A percentile compares a stretch with the other conserved stretches of the same genome.
These are phyloP conservation scores for Gleditsia sinensis DNA, from an alignment of 306 rosid species.

Conservation along the genomic window DNA sequence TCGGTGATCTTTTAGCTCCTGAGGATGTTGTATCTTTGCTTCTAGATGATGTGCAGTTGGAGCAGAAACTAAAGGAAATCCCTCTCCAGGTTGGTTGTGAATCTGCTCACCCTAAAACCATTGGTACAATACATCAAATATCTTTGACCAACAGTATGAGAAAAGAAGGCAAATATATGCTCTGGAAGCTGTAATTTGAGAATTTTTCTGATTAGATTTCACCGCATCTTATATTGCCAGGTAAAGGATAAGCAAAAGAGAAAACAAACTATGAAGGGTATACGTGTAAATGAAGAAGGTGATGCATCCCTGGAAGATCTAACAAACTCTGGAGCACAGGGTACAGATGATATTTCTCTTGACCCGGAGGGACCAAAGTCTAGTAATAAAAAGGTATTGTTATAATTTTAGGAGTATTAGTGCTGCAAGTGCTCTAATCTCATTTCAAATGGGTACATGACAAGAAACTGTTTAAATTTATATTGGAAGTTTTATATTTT, in stretches of 20 bases:
- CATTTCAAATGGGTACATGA: slow-evolving; percentile 8
- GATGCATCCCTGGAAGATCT: slow-evolving; percentile 90
- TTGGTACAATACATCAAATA: slow-evolving; percentile 33
- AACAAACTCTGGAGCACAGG: slow-evolving; percentile 51
- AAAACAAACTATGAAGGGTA: slow-evolving; percentile 71
- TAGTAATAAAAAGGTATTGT: slow-evolving; percentile 73
- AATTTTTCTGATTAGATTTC: slow-evolving; percentile 25
- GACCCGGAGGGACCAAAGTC: slow-evolving; percentile 71
- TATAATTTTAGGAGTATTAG: background rate
- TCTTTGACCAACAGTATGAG: background rate
- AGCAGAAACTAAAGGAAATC: slow-evolving; percentile 83
- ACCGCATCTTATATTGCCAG: slow-evolving; percentile 44
- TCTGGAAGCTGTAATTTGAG: slow-evolving; percentile 24
- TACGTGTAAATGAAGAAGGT: slow-evolving; percentile 85
- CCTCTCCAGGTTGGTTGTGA: slow-evolving; percentile 72
- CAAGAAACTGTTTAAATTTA: background rate
- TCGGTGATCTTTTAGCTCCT: slow-evolving; percentile 94
- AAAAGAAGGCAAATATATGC: background rate
- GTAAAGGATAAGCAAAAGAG: slow-evolving; percentile 83
- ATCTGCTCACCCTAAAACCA: slow-evolving; percentile 18
- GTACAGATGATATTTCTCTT: slow-evolving; percentile 55
- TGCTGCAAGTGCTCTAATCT: slow-evolving; percentile 10
- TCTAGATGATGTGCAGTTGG: slow-evolving; percentile 92
- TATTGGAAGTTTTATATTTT: background rate
- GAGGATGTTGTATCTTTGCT: slow-evolving; percentile 97